phyloP scores from a whole-genome alignment of 768 basidiomycete genomes.

The Suillus tomentosus region DNA sequence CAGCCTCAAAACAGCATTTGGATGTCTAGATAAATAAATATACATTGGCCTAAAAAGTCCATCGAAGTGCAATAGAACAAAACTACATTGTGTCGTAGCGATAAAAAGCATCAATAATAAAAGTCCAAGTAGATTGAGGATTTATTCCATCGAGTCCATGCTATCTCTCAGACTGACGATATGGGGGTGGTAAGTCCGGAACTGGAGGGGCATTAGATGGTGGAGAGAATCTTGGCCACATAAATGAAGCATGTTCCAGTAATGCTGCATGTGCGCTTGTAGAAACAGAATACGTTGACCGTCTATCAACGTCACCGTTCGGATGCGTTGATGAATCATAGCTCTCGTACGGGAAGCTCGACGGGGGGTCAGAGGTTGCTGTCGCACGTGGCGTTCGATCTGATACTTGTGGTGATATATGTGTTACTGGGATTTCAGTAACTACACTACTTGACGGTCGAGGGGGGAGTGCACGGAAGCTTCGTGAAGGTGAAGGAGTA shows the following conservation, averaged over 20 bases:
- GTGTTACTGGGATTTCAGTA: not conserved
- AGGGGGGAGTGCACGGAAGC: constrained; percentile 33
- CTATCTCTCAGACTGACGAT: constrained; percentile 16
- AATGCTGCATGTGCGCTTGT: constrained; percentile 30
- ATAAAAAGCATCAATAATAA: constrained; percentile 4
- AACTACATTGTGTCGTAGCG: constrained; percentile 6
- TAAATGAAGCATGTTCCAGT: constrained; percentile 32
- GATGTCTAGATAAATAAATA: not conserved
- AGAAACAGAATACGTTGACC: constrained; percentile 24
- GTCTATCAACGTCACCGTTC: constrained; percentile 21
- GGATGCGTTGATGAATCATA: constrained; percentile 6
- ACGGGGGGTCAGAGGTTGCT: constrained; percentile 12
- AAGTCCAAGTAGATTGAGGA: not conserved
- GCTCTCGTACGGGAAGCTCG: not conserved
- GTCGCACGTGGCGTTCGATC: constrained; percentile 1
- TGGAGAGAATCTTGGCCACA: constrained; percentile 21
- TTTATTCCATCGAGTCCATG: constrained; percentile 7
- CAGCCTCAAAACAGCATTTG: constrained; percentile 4
- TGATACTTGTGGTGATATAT: not conserved
- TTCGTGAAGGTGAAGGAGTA: constrained; percentile 19
- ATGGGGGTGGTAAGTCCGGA: constrained; percentile 15
- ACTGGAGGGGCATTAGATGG: constrained; percentile 14
- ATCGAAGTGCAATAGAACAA: constrained; percentile 1
- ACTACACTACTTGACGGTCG: constrained; percentile 21
- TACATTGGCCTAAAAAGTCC: not conserved